A percentile compares a stretch with the other conserved stretches of the same genome.
These are phyloP conservation scores for Thymus quinquecostatus DNA, from an alignment of 257 asterid genomes.

Conservation along the genomic window DNA sequence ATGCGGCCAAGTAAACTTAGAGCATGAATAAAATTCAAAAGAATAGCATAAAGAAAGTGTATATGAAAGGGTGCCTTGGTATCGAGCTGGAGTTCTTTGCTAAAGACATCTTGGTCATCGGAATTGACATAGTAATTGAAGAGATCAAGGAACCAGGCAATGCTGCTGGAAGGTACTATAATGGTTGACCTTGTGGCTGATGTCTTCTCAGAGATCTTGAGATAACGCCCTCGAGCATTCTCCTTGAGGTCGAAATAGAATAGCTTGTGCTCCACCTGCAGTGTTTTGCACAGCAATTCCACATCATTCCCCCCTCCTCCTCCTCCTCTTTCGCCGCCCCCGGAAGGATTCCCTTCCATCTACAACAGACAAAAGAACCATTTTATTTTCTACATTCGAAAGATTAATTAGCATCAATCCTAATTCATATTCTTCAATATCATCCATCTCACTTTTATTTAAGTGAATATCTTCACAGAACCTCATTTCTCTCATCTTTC, in stretches of 20 bases:
- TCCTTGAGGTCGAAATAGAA: slow-evolving; percentile 98
- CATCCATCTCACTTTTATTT: no score
- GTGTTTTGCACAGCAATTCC: slow-evolving; percentile 84
- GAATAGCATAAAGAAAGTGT: neutral
- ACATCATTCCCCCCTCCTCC: slow-evolving; percentile 82
- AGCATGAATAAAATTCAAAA: neutral
- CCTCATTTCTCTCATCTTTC: no score
- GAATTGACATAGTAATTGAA: slow-evolving; percentile 94
- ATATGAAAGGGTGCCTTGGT: slow-evolving; percentile 61
- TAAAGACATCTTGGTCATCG: slow-evolving; percentile 72
- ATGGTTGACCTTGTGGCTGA: slow-evolving; percentile 96
- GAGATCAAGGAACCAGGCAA: slow-evolving; percentile 96
- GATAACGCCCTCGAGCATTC: slow-evolving; percentile 95
- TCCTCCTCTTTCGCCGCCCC: slow-evolving; percentile 52
- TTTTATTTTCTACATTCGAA: no score
- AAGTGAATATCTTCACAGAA: no score
- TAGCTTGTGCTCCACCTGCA: slow-evolving; percentile 96
- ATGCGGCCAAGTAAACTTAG: slow-evolving; percentile 24
- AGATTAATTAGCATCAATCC: no score
- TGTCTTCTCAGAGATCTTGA: slow-evolving; percentile 95
- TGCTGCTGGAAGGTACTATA: slow-evolving; percentile 89
- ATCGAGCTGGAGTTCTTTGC: slow-evolving; percentile 97
- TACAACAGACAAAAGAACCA: neutral
- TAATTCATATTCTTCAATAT: no score
- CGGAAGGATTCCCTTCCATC: slow-evolving; percentile 80